Evolutionary conservation across 208 protist genomes (phyloP).

Genomic region (Herpetomonas samuelpessoai): DNA sequence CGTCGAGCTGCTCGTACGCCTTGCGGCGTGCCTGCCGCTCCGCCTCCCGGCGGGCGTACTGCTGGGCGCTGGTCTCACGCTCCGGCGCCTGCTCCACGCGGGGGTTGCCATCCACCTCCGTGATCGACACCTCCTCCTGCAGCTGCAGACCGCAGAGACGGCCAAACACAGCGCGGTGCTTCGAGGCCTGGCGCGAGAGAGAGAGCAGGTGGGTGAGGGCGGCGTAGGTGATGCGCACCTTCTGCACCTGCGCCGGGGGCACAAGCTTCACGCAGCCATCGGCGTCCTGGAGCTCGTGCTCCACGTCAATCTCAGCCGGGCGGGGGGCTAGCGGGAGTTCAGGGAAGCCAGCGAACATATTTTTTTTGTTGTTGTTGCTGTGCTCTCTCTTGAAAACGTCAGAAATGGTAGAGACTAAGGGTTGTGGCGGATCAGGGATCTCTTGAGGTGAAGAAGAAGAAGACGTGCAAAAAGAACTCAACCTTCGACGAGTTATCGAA

Average conservation of each 20-base stretch:
- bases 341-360: conserved; percentile 54
- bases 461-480: no score
- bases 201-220: conserved; percentile 52
- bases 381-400: no score
- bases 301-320: conserved; percentile 24
- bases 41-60: conserved; percentile 6
- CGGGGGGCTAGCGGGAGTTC: conserved; percentile 30
- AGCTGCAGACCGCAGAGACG: conserved; percentile 57
- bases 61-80: conserved; percentile 20
- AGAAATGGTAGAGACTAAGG: no score
- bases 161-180: conserved; percentile 39
- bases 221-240: conserved; percentile 40
- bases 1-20: conserved; percentile 22
- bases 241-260: conserved; percentile 22
- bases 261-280: conserved; percentile 27
- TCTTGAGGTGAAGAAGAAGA: no score
- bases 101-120: conserved; percentile 32
- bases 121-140: conserved; percentile 42
- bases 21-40: conserved; percentile 19
- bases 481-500: no score
- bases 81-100: conserved; percentile 31
- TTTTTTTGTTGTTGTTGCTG: no score
- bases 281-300: conserved; percentile 21
- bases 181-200: conserved; percentile 29
- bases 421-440: no score